Evolutionary conservation across 768 basidiomycete genomes (phyloP).

Genomic region (Paxillus ammoniavirescens): DNA sequence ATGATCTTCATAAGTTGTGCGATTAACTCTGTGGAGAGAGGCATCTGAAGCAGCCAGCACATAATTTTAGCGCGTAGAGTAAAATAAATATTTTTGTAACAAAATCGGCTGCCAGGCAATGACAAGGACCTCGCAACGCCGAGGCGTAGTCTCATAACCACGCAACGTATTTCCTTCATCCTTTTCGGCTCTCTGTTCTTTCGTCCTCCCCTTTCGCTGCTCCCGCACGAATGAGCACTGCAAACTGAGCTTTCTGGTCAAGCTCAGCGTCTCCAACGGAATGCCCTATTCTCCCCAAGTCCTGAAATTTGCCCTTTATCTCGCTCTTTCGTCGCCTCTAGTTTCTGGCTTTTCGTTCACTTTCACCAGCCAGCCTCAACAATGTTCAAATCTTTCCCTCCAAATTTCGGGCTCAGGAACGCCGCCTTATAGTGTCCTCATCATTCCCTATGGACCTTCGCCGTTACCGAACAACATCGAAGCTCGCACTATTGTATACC

Average conservation of each 20-base stretch:
- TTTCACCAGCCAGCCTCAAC: conserved; percentile 48
- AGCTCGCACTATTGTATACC: conserved; percentile 56
- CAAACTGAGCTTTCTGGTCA: conserved; percentile 1
- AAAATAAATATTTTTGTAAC: conserved; percentile 7
- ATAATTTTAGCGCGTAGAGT: neutral
- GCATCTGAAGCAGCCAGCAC: neutral
- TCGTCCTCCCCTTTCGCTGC: neutral
- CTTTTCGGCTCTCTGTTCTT: neutral
- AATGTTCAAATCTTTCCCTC: conserved; percentile 66
- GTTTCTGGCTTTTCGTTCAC: conserved; percentile 42
- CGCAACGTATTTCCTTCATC: neutral
- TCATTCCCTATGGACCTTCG: conserved; percentile 66
- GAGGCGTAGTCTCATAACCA: neutral
- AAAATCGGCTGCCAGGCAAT: neutral
- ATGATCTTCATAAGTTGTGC: neutral
- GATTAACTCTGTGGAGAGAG: neutral
- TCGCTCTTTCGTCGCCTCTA: conserved; percentile 27
- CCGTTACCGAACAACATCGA: conserved; percentile 63
- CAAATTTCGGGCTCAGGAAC: conserved; percentile 56
- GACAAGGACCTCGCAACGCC: too few relatives aligned
- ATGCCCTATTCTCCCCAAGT: conserved; percentile 3
- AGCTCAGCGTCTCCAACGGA: neutral
- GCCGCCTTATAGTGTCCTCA: conserved; percentile 66
- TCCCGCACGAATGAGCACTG: conserved; percentile 9
- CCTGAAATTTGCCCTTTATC: conserved; percentile 3